Percentiles rank a stretch among this genome's conserved stretches.
These are phyloP conservation scores for Nepenthes alata DNA, from an alignment of 179 eudicot species.

Conservation along the genomic window DNA sequence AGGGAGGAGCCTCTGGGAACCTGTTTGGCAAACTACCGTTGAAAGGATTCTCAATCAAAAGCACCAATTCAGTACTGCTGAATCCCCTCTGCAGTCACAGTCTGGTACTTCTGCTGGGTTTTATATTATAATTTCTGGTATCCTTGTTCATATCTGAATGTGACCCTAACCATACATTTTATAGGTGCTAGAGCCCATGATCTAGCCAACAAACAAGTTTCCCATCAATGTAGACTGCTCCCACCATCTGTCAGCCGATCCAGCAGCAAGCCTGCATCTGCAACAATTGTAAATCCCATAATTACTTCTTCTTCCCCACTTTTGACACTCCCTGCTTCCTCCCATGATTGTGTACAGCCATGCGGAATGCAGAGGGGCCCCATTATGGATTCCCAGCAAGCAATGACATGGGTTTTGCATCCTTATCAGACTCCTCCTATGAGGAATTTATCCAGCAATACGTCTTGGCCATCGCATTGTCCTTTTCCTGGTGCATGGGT, in stretches of 20 bases:
- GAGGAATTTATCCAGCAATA: slow-evolving; percentile 31
- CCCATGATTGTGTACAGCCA: slow-evolving; percentile 39
- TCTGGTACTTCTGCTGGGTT: slow-evolving; percentile 8
- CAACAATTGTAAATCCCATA: slow-evolving; percentile 36
- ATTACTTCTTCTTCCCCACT: slow-evolving; percentile 76
- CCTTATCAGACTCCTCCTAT: slow-evolving; percentile 53
- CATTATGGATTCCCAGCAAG: slow-evolving; percentile 43
- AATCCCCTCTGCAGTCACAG: slow-evolving; percentile 45
- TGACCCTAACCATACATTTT: neutral
- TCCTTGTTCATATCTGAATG: neutral
- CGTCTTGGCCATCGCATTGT: slow-evolving; percentile 65
- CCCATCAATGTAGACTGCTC: slow-evolving; percentile 28
- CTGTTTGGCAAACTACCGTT: slow-evolving; percentile 60
- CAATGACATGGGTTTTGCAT: slow-evolving; percentile 40
- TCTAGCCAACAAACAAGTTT: slow-evolving; percentile 32
- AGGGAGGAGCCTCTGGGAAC: slow-evolving; percentile 68
- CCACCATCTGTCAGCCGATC: slow-evolving; percentile 41
- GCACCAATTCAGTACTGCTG: slow-evolving; percentile 25
- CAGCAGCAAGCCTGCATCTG: slow-evolving; percentile 42
- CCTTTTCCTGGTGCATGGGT: slow-evolving; percentile 62
- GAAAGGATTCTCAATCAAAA: slow-evolving; percentile 60
- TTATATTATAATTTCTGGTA: too few species aligned
- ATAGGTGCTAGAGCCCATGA: slow-evolving; percentile 24
- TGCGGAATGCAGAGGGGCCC: slow-evolving; percentile 36
- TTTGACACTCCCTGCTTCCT: slow-evolving; percentile 68